These are phyloP conservation scores for Cyclanthera cordifolia DNA, from an alignment of 306 rosid genomes.

Conservation along the genomic window DNA sequence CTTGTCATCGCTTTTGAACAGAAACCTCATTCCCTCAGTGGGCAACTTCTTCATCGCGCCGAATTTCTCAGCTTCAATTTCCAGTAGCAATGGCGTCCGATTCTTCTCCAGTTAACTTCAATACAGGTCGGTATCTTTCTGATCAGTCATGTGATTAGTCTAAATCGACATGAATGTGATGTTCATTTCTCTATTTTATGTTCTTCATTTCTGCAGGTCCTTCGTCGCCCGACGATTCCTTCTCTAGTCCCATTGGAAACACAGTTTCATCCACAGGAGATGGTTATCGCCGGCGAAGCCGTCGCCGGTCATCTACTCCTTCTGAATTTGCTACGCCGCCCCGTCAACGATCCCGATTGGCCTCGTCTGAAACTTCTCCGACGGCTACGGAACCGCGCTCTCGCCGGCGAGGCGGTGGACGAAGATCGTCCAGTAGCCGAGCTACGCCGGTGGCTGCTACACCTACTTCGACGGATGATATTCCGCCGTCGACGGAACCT, in stretches of 20 bases:
- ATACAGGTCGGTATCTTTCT: constrained; percentile 33
- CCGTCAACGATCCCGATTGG: constrained; percentile 42
- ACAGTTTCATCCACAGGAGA: constrained; percentile 57
- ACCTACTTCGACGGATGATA: constrained; percentile 64
- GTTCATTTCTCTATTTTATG: neutral
- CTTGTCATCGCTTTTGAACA: neutral
- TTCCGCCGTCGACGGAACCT: constrained; percentile 58
- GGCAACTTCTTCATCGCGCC: neutral
- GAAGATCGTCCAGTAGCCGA: constrained; percentile 20
- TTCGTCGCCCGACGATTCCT: constrained; percentile 73
- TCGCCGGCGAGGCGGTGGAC: constrained; percentile 23
- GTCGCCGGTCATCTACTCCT: constrained; percentile 52
- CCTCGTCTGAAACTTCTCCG: constrained; percentile 58
- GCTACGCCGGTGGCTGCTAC: constrained; percentile 36
- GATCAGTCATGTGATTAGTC: neutral
- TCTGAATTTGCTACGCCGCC: constrained; percentile 48
- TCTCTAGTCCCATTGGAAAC: constrained; percentile 79
- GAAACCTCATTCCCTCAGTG: neutral
- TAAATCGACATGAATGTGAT: neutral
- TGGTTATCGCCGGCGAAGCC: constrained; percentile 24
- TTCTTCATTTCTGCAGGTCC: constrained; percentile 35
- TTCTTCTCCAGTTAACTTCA: constrained; percentile 46
- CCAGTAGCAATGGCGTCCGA: constrained; percentile 61
- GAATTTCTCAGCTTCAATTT: neutral
- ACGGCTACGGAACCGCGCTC: constrained; percentile 30